Conservation (phyloP, 2,329 filamentous ascomycete species). For the Aureobasidium namibiae region DNA sequence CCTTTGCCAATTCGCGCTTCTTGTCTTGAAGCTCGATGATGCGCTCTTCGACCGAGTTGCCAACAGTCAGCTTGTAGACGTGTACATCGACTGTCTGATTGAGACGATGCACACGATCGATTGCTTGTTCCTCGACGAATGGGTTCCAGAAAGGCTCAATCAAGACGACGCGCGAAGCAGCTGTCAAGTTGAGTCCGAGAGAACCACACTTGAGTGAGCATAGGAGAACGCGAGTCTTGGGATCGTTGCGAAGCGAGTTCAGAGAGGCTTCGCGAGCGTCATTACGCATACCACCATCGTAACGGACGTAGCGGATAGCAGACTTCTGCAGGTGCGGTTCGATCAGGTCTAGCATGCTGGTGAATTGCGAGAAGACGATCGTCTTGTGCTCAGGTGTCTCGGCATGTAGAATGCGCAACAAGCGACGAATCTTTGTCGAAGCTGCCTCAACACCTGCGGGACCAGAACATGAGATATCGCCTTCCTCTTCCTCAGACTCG, state of each 20-base stretch:
- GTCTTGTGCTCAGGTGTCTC: constrained; percentile 85
- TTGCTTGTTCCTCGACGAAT: constrained; percentile 97
- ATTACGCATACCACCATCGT: constrained; percentile 93
- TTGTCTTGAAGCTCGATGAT: constrained; percentile 92
- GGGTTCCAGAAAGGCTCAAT: constrained; percentile 98
- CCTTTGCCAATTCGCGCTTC: constrained; percentile 84
- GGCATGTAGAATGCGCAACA: constrained; percentile 69
- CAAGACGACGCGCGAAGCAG: constrained; percentile 86
- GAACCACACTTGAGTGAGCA: constrained; percentile 93
- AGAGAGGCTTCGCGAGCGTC: constrained; percentile 85
- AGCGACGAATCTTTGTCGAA: constrained; percentile 86
- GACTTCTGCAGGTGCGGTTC: constrained; percentile 78
- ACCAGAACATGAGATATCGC: constrained; percentile 28
- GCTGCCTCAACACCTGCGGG: constrained; percentile 3
- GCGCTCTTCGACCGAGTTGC: constrained; percentile 79
- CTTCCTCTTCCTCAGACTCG: constrained; percentile 29
- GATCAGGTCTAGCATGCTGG: constrained; percentile 92
- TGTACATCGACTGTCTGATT: constrained; percentile 93
- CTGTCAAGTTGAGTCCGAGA: constrained; percentile 86
- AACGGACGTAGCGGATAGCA: constrained; percentile 73
- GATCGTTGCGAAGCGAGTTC: constrained; percentile 64
- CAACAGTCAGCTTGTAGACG: constrained; percentile 88
- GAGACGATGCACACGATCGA: constrained; percentile 95
- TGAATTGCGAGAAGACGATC: constrained; percentile 98
- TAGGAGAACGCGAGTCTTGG: constrained; percentile 69